Evolutionary conservation across 163 green algal genomes (phyloP), one percentile per base, ranked within the genome.

Genomic region (Smithsoniella earleae): DNA sequence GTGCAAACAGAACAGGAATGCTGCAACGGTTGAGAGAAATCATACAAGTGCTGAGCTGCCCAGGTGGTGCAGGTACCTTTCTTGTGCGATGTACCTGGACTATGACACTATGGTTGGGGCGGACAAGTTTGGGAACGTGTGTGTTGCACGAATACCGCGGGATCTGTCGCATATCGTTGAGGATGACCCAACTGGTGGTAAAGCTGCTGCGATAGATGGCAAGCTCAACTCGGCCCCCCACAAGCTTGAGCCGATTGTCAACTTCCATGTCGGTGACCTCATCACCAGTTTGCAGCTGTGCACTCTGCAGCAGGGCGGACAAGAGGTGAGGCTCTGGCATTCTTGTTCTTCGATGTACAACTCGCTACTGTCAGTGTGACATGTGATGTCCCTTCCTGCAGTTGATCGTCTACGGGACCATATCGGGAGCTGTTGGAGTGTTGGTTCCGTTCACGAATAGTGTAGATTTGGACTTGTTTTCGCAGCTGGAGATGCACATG

Each of bases 401-500:
- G 81, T 75, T 90, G 45, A 79, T 98, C 18, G 49, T 98, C 36
- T 97, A 97, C 77, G 82, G 73, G 30, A 98, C 92, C 1, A 79
- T 96, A 27, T 89, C 92, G 76, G 94, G 94, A 22, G 81, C 66
- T 33, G 84, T 98, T 22, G 91, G 92, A 13, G 90, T 87, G 10
- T 77, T 98, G 33, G 80, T 92, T 55, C 91, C 94, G 65, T 95
- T 98, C 78, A 77, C 82, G 10, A 81, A 81, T 34, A 66, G 75
- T 64, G 77, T 81, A 81, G 91, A 98, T 74, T 83, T 91, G 18
- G 94, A 99, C 81, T 98, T 99, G 78, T 98, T 97, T 86, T 82
- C 83, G 36, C 89, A 97, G 77, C 84, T 99, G 63, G 94, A 99
- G 83, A 97, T 99, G 91, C 92, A 99, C 87, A 75, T 99, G 86